These are phyloP conservation scores for Pulicaria dysenterica DNA, from an alignment of 129 eudicot genomes.

Conservation along the genomic window DNA sequence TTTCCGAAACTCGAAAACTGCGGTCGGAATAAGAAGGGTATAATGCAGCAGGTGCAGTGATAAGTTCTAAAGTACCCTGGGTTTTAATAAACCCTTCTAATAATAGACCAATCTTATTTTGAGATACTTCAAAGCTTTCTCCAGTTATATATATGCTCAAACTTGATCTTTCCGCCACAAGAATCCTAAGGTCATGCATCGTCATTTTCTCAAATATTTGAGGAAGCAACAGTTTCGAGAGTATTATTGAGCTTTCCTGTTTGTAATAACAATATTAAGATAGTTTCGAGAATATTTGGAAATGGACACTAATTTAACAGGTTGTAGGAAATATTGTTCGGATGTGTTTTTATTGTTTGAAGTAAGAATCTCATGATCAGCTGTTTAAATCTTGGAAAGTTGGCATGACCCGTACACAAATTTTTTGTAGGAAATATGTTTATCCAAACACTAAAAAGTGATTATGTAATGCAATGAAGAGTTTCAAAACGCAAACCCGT, in stretches of 20 bases:
- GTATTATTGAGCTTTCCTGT: slow-evolving; percentile 84
- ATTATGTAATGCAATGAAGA: no score
- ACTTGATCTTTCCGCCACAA: slow-evolving; percentile 79
- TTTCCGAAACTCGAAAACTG: slow-evolving; percentile 58
- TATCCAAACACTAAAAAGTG: no score
- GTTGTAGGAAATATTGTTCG: no score
- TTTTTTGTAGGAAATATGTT: no score
- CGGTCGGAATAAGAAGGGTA: slow-evolving; percentile 52
- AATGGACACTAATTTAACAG: no score
- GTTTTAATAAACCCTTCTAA: slow-evolving; percentile 82
- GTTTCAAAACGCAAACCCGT: no score
- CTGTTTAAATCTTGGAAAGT: no score
- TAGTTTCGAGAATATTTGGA: no score
- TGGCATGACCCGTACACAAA: no score
- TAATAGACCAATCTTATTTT: slow-evolving; percentile 62
- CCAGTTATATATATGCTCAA: slow-evolving; percentile 68
- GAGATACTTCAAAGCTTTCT: slow-evolving; percentile 72
- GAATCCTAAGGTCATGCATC: slow-evolving; percentile 76
- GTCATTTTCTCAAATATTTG: slow-evolving; percentile 76
- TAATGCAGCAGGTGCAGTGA: slow-evolving; percentile 72
- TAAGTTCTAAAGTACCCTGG: slow-evolving; percentile 63
- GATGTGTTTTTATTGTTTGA: no score
- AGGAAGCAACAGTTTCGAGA: slow-evolving; percentile 83
- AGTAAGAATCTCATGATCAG: no score
- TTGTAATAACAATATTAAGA: no score